Evolutionary conservation across 495 filamentous ascomycete species (phyloP).

Genomic region (Penicillium macrosclerotiorum): DNA sequence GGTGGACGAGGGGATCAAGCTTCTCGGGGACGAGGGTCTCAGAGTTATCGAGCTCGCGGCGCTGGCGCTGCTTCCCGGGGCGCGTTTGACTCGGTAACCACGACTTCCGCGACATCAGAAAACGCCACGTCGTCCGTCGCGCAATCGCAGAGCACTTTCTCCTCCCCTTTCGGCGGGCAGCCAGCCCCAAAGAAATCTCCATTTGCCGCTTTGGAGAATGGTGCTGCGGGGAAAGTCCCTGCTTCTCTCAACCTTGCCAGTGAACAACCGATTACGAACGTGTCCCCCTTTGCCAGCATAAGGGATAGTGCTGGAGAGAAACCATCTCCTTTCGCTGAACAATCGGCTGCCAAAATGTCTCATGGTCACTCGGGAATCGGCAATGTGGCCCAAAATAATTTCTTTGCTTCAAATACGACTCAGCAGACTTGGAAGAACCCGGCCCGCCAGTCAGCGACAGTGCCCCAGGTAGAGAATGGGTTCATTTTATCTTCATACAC

Average conservation of each 20-base stretch:
- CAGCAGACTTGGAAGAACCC: no score
- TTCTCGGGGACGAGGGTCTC: no score
- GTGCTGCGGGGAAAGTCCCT: no score
- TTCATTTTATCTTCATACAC: constrained; percentile 28
- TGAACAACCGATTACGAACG: constrained; percentile 8
- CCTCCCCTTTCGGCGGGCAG: constrained; percentile 18
- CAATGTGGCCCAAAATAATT: no score
- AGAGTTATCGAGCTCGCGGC: no score
- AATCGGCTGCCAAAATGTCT: no score
- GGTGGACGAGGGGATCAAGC: no score
- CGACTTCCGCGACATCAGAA: neutral
- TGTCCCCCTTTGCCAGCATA: constrained; percentile 20
- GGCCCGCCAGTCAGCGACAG: no score
- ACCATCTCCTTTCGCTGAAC: no score
- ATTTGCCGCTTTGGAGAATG: constrained; percentile 20
- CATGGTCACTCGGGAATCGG: no score
- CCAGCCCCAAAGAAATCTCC: constrained; percentile 17
- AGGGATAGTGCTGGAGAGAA: constrained; percentile 14
- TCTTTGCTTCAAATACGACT: no score
- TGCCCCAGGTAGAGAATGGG: constrained; percentile 28
- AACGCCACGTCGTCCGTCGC: constrained; percentile 31
- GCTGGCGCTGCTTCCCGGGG: constrained; percentile 16
- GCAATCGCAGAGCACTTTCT: constrained; percentile 16
- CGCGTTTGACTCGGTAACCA: neutral
- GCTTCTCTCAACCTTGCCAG: constrained; percentile 15